These are phyloP conservation scores for Penicillium griseofulvum DNA, from an alignment of 2,329 filamentous ascomycete genomes.

Conservation along the genomic window DNA sequence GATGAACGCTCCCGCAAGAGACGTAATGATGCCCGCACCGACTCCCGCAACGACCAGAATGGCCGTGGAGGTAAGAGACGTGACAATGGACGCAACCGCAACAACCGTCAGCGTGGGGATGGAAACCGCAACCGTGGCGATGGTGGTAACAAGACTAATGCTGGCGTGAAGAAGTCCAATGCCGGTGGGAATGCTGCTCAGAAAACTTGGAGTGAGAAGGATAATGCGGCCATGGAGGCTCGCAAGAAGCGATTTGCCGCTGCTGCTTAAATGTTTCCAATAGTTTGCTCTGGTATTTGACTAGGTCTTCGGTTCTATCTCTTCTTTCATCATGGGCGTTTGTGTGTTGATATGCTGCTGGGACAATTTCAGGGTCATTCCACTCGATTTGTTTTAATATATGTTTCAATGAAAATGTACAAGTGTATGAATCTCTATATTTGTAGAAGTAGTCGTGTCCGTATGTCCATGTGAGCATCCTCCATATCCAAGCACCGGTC, in stretches of 20 bases:
- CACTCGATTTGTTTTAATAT: slow-evolving; percentile 15
- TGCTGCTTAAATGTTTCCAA: slow-evolving; percentile 23
- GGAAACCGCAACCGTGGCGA: slow-evolving; percentile 22
- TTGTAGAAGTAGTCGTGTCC: not conserved
- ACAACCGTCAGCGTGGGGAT: slow-evolving; percentile 26
- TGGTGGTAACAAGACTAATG: slow-evolving; percentile 16
- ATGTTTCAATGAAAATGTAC: slow-evolving; percentile 1
- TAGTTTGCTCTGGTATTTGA: not conserved
- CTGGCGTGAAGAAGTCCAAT: slow-evolving; percentile 14
- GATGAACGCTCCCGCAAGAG: slow-evolving; percentile 44
- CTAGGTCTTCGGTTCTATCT: not conserved
- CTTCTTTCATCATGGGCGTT: slow-evolving; percentile 26
- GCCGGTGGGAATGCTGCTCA: slow-evolving; percentile 18
- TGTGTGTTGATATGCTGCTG: slow-evolving; percentile 16
- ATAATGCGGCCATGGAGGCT: slow-evolving; percentile 45
- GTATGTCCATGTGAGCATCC: not conserved
- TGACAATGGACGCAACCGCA: slow-evolving; percentile 36
- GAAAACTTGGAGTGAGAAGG: slow-evolving; percentile 39
- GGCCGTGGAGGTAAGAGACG: slow-evolving; percentile 44
- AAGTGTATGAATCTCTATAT: not conserved
- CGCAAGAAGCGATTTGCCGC: slow-evolving; percentile 49
- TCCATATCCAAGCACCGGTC: not conserved
- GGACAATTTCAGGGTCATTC: slow-evolving; percentile 17
- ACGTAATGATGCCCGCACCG: slow-evolving; percentile 29
- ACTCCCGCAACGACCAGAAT: slow-evolving; percentile 37